These are phyloP conservation scores for Fusarium sacchari DNA, from an alignment of 2,329 filamentous ascomycete species.

Conservation along the genomic window DNA sequence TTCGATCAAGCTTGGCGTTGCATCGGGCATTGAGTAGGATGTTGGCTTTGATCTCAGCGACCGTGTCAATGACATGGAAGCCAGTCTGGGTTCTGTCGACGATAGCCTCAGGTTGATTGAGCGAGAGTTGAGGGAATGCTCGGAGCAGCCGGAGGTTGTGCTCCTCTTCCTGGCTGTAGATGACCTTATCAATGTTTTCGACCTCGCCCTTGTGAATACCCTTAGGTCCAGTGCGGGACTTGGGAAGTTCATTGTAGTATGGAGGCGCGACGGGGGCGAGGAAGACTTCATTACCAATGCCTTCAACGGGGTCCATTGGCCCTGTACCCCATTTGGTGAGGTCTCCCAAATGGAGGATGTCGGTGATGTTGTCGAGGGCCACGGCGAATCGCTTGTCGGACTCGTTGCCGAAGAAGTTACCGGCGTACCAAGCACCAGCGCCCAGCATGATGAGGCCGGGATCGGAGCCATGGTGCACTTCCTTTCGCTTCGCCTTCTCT, in stretches of 20 bases:
- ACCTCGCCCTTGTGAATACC: slow-evolving; percentile 40
- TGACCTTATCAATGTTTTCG: slow-evolving; percentile 36
- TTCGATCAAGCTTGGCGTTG: slow-evolving; percentile 51
- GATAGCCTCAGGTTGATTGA: slow-evolving; percentile 30
- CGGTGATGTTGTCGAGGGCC: slow-evolving; percentile 41
- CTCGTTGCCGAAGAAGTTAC: slow-evolving; percentile 5
- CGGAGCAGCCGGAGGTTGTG: slow-evolving; percentile 35
- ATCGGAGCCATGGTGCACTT: slow-evolving; percentile 26
- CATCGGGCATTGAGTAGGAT: slow-evolving; percentile 65
- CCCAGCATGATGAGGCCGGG: slow-evolving; percentile 42
- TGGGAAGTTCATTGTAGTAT: slow-evolving; percentile 33
- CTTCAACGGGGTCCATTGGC: slow-evolving; percentile 40
- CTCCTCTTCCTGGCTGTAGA: slow-evolving; percentile 15
- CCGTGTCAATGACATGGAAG: slow-evolving; percentile 47
- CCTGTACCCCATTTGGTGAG: slow-evolving; percentile 31
- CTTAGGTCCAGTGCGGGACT: slow-evolving; percentile 20
- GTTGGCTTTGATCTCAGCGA: slow-evolving; percentile 48
- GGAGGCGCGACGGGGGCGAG: slow-evolving; percentile 43
- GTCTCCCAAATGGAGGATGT: slow-evolving; percentile 30
- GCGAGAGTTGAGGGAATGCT: slow-evolving; percentile 34
- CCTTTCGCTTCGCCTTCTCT: not conserved
- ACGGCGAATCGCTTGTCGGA: slow-evolving; percentile 26
- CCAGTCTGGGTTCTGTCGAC: slow-evolving; percentile 39
- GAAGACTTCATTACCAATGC: slow-evolving; percentile 45
- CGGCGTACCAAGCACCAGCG: slow-evolving; percentile 41